These are phyloP conservation scores for Fomitopsis betulina DNA, from an alignment of 1,284 basidiomycete genomes.

Conservation along the genomic window DNA sequence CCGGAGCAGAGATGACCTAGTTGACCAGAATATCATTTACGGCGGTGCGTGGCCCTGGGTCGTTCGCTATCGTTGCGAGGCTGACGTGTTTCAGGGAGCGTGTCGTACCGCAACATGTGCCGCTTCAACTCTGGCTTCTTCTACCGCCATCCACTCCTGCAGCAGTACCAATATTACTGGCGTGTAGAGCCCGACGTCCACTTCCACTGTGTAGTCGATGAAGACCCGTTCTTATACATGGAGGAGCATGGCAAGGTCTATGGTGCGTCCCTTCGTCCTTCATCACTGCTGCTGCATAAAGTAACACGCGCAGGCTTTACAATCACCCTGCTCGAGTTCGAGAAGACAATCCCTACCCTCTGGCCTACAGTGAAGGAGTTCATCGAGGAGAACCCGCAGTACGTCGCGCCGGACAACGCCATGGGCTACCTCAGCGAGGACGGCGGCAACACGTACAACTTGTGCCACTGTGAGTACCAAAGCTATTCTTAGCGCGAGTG, in stretches of 20 bases:
- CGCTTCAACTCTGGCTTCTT: conserved; percentile 92
- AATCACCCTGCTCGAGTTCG: conserved; percentile 73
- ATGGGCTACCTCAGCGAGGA: conserved; percentile 69
- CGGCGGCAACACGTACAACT: conserved; percentile 62
- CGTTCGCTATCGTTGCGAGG: background rate
- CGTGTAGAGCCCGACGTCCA: conserved; percentile 53
- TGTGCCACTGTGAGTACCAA: conserved; percentile 60
- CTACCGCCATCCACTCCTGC: conserved; percentile 58
- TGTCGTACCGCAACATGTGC: conserved; percentile 82
- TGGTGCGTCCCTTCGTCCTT: conserved; percentile 28
- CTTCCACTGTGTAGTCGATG: conserved; percentile 69
- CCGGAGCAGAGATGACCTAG: conserved; percentile 68
- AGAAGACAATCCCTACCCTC: conserved; percentile 68
- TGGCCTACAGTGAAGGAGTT: conserved; percentile 72
- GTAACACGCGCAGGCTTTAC: conserved; percentile 49
- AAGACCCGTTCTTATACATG: conserved; percentile 78
- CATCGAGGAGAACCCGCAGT: conserved; percentile 53
- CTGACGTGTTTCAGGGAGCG: conserved; percentile 41
- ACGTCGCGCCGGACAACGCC: conserved; percentile 61
- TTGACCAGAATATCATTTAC: conserved; percentile 78
- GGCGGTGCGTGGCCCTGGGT: conserved; percentile 50
- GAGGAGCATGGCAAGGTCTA: conserved; percentile 69
- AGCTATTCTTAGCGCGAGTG: background rate
- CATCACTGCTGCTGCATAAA: background rate
- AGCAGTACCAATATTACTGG: conserved; percentile 28